phyloP scores from a whole-genome alignment of 1,284 basidiomycete species.

The Boletus sp. region DNA sequence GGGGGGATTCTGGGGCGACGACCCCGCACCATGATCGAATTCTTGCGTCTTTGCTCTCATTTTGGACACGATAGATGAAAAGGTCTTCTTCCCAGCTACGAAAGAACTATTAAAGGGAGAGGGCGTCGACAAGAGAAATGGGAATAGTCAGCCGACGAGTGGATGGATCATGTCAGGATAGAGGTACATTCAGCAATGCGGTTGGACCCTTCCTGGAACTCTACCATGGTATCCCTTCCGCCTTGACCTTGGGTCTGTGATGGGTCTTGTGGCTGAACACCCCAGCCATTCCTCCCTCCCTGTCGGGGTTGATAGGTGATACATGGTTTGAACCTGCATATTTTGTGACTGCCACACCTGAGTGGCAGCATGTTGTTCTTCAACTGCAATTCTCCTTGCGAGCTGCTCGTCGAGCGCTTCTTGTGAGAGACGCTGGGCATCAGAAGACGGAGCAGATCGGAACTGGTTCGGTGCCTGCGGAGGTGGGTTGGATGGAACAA shows the following conservation, averaged over 20 bases:
- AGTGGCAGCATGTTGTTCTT: constrained; percentile 52
- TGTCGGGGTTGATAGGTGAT: constrained; percentile 28
- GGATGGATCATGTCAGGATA: background rate
- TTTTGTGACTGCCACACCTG: constrained; percentile 31
- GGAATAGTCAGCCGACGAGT: constrained; percentile 1
- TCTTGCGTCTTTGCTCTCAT: constrained; percentile 79
- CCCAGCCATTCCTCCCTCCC: constrained; percentile 9
- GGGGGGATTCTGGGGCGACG: constrained; percentile 13
- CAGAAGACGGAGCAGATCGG: constrained; percentile 14
- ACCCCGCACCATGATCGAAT: constrained; percentile 48
- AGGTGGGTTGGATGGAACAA: constrained; percentile 37
- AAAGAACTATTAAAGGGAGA: background rate
- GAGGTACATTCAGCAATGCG: constrained; percentile 71
- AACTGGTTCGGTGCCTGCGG: constrained; percentile 5
- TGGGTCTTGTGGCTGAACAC: constrained; percentile 6
- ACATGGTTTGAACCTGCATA: constrained; percentile 9
- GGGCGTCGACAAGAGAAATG: background rate
- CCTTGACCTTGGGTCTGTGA: constrained; percentile 21
- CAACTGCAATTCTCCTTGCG: constrained; percentile 62
- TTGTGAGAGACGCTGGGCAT: constrained; percentile 42
- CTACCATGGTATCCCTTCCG: constrained; percentile 51
- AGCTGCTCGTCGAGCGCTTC: constrained; percentile 72
- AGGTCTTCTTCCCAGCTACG: constrained; percentile 71
- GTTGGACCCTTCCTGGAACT: constrained; percentile 67
- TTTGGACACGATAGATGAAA: constrained; percentile 64